A percentile compares a stretch with the other conserved stretches of the same genome.
Evolutionary conservation across 768 basidiomycete species (phyloP).

Genomic region (Boletales sp.): DNA sequence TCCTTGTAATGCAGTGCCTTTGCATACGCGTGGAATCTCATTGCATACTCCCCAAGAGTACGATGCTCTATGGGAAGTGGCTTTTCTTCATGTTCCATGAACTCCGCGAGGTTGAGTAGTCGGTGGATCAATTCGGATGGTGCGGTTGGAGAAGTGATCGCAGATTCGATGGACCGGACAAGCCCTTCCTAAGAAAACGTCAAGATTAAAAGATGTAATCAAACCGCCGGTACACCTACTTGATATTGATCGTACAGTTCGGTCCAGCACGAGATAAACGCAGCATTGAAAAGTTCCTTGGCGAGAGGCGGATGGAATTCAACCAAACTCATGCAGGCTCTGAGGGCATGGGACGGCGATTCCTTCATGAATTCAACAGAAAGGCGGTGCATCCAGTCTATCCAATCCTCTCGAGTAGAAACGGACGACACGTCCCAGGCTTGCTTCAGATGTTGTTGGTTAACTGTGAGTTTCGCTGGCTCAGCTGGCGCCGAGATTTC

Average conservation of each 20-base stretch:
- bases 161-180: conserved; percentile 82
- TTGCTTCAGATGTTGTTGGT: conserved; percentile 95
- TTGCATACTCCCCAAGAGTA: conserved; percentile 89
- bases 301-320: conserved; percentile 89
- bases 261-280: conserved; percentile 96
- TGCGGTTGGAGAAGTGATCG: conserved; percentile 72
- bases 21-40: conserved; percentile 91
- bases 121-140: conserved; percentile 90
- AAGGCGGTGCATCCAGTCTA: conserved; percentile 91
- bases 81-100: conserved; percentile 99
- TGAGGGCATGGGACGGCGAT: conserved; percentile 95
- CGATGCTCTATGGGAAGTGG: conserved; percentile 90
- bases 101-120: conserved; percentile 91
- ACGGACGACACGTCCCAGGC: conserved; percentile 90
- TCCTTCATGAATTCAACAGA: conserved; percentile 97
- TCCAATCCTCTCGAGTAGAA: conserved; percentile 83
- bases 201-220: neutral
- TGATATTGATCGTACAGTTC: conserved; percentile 97
- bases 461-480: conserved; percentile 85
- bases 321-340: conserved; percentile 92
- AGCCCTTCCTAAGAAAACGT: conserved; percentile 74
- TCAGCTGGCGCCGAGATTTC: conserved; percentile 85
- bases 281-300: conserved; percentile 94
- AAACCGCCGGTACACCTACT: conserved; percentile 38
- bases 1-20: conserved; percentile 99